These are phyloP conservation scores for Dendrocalamus latiflorus DNA, from an alignment of 202 grass and related monocot species.

Conservation along the genomic window DNA sequence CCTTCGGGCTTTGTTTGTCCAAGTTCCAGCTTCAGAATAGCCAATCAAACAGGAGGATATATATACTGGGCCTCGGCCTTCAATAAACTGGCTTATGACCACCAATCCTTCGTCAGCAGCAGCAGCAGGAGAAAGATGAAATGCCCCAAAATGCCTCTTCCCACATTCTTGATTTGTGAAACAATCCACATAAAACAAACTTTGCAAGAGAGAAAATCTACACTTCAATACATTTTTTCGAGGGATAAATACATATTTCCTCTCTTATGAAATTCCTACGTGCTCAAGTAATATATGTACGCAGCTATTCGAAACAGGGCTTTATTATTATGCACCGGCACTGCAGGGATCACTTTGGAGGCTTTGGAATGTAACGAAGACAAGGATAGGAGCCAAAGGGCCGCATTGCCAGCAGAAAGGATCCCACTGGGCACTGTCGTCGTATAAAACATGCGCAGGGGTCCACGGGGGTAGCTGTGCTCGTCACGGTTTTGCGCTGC, in stretches of 20 bases:
- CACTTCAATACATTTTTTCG: no score
- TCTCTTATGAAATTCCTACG: neutral
- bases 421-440: slow-evolving; percentile 40
- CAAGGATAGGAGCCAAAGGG: slow-evolving; percentile 44
- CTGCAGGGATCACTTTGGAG: neutral
- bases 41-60: no score
- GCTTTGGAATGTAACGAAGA: slow-evolving; percentile 48
- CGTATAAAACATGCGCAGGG: slow-evolving; percentile 29
- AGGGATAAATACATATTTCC: no score
- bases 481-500: slow-evolving; percentile 14
- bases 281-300: neutral
- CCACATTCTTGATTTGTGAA: neutral
- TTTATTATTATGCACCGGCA: neutral
- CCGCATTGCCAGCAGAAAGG: slow-evolving; percentile 19
- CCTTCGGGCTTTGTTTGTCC: no score
- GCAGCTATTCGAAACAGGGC: neutral
- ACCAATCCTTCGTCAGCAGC: no score
- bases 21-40: no score
- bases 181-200: neutral
- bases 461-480: neutral
- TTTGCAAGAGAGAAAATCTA: neutral
- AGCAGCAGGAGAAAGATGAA: no score
- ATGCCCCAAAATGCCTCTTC: neutral
- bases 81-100: no score
- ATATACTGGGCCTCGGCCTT: no score